Evolutionary conservation across 352 stramenopile species (phyloP).

Genomic region (Globisporangium camurandrum): DNA sequence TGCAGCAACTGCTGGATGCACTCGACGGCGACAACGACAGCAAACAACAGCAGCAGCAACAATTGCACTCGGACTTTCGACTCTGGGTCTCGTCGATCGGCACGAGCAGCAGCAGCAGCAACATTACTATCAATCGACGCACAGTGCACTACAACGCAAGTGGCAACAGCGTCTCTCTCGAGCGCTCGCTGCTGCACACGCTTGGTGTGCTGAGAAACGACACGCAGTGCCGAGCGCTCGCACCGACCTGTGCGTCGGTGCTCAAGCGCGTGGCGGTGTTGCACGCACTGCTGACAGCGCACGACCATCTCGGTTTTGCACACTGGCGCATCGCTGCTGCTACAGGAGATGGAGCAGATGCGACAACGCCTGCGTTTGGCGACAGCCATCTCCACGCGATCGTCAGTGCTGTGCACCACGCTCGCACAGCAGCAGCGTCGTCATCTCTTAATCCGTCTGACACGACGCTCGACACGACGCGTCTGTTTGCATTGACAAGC

Average conservation of each 20-base stretch:
- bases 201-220: constrained; percentile 21
- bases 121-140: neutral
- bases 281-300: constrained; percentile 13
- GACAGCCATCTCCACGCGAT: constrained; percentile 10
- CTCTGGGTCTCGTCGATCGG: constrained; percentile 36
- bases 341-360: neutral
- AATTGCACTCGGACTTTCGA: constrained; percentile 50
- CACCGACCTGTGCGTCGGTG: neutral
- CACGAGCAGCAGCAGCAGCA: neutral
- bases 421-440: neutral
- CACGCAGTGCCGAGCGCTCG: constrained; percentile 5
- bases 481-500: constrained; percentile 3
- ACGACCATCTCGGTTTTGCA: constrained; percentile 9
- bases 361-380: constrained; percentile 4
- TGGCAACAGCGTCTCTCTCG: constrained; percentile 15
- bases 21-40: constrained; percentile 18
- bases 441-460: neutral
- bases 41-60: too few species aligned
- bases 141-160: neutral
- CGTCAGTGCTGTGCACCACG: neutral
- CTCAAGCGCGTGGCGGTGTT: constrained; percentile 23
- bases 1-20: constrained; percentile 24
- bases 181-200: constrained; percentile 15
- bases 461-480: neutral
- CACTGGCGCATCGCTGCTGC: constrained; percentile 6